A percentile compares a stretch with the other conserved stretches of the same genome.
Evolutionary conservation across 148 eudicot genomes (phyloP).

Genomic region (Oxyria digyna): DNA sequence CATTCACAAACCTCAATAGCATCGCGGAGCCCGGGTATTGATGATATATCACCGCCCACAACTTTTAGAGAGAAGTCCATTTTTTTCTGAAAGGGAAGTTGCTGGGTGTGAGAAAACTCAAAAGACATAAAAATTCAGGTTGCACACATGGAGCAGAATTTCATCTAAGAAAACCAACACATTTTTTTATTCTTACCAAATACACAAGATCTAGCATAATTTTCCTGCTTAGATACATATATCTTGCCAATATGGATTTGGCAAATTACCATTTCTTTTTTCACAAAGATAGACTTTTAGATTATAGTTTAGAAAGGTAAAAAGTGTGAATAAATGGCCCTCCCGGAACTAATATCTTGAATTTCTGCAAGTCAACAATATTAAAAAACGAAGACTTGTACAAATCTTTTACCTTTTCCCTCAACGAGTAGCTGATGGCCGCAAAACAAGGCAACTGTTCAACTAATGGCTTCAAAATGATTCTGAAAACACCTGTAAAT

Average conservation of each 20-base stretch:
- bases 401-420: conserved; percentile 37
- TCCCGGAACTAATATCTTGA: neutral
- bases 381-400: neutral
- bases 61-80: conserved; percentile 86
- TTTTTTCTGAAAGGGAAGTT: conserved; percentile 65
- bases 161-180: neutral
- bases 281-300: neutral
- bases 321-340: neutral
- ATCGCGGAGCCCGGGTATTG: conserved; percentile 91
- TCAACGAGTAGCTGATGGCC: conserved; percentile 71
- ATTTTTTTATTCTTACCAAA: neutral
- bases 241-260: conserved; percentile 1
- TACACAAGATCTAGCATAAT: neutral
- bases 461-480: conserved; percentile 84
- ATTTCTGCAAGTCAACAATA: neutral
- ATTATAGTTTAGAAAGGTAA: neutral
- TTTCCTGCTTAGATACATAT: neutral
- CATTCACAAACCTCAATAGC: conserved; percentile 73
- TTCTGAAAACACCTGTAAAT: conserved; percentile 82
- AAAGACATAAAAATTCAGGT: neutral
- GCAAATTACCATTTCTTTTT: neutral
- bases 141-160: neutral
- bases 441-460: conserved; percentile 80
- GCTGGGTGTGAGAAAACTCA: neutral
- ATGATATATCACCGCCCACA: conserved; percentile 81